Evolutionary conservation across 1,139 yeast genomes (phyloP), one percentile per base, ranked within the genome.

Genomic region (Geotrichum histeridarum): DNA sequence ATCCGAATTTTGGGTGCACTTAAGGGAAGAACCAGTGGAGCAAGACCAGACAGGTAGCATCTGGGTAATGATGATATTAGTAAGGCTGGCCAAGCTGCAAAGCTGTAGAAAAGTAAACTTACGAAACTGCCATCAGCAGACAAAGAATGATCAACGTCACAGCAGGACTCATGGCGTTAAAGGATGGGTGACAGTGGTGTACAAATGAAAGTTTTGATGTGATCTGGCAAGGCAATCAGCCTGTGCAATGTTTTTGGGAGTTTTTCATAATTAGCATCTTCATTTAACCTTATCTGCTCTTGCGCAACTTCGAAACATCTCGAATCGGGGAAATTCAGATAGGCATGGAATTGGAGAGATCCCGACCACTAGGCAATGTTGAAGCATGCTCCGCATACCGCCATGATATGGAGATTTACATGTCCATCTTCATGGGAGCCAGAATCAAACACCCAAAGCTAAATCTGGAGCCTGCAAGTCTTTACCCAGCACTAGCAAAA

Each of bases 11-110:
- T 60, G 8, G 60, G 54, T 2, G 64, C 63, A 6, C 74, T 65
- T 51, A 73, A 59, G 9, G 67, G 61, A 42, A 73, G 58, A 1
- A 66, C 56, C 42, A 76, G 57, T 1, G 80, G 79, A 7, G 72
- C 62, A 51, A 72, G 52, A 1, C 75, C 76, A 1, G 74, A 68
- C 3, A 60, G 64, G 52, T 70, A 64, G 46, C 50, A 51, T 41
- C 54, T 51, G 22, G 7, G 33, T 3, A 18, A 44, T 36, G 14
- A 30, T 11, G 37, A 7, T 11, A n/a, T 33, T 33, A 33, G 37
- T 33, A 11, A 6, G 36, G 36, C 8, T 14, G 31, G 15, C n/a
- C 15, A 8, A 2, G 8, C 11, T 17, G 14, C 8, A 22, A 38
- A 17, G 33, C 8, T 12, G 17, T 38, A 18, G 17, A 17, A 32